Evolutionary conservation across 371 early-diverging fungal species (phyloP).

Genomic region (Nosema muscidifuracis): DNA sequence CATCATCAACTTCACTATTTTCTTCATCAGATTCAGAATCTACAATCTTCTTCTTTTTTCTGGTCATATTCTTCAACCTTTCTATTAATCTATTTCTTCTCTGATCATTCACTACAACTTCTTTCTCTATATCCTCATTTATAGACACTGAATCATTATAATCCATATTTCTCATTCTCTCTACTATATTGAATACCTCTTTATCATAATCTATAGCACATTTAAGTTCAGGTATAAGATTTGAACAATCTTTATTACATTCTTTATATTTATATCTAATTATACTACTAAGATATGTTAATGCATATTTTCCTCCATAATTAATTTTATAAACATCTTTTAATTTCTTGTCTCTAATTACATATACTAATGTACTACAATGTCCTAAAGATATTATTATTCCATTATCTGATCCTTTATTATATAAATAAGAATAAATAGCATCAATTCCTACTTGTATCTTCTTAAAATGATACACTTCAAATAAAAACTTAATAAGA

Average conservation of each 20-base stretch:
- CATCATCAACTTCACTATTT: conserved; percentile 16
- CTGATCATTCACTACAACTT: neutral
- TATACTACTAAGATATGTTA: conserved; percentile 47
- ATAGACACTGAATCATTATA: conserved; percentile 40
- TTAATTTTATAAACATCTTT: conserved; percentile 57
- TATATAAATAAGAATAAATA: conserved; percentile 56
- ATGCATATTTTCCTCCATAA: conserved; percentile 55
- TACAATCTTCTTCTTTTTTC: conserved; percentile 8
- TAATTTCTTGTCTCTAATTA: conserved; percentile 25
- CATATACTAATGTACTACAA: conserved; percentile 9
- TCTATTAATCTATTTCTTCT: conserved; percentile 25
- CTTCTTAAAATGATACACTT: conserved; percentile 49
- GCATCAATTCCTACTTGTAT: conserved; percentile 60
- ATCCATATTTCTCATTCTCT: conserved; percentile 41
- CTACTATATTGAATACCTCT: conserved; percentile 48
- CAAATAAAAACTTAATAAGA: conserved; percentile 51
- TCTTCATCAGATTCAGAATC: neutral
- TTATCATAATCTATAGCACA: conserved; percentile 41
- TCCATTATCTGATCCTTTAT: conserved; percentile 18
- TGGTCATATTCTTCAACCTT: conserved; percentile 6
- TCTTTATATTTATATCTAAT: conserved; percentile 44
- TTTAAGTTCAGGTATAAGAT: conserved; percentile 38
- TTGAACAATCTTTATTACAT: conserved; percentile 40
- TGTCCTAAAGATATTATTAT: conserved; percentile 32
- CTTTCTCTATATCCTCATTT: conserved; percentile 15